Evolutionary conservation across 257 asterid genomes (phyloP).

Genomic region (Capsicum pubescens): DNA sequence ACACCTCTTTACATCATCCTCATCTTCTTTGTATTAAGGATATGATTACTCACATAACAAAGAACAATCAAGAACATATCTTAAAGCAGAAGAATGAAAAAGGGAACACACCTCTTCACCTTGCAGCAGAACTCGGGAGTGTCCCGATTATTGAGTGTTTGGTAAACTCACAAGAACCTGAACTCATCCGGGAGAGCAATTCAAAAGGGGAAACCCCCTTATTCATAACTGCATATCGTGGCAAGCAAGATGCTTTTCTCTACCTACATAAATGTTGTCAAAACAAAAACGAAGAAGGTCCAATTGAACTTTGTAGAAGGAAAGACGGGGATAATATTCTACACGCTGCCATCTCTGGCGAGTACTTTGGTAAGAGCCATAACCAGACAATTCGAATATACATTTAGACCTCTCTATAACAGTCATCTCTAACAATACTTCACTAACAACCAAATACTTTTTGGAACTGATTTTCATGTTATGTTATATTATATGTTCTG

Average conservation of each 20-base stretch:
- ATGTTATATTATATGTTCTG: no score
- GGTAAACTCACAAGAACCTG: neutral
- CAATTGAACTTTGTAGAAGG: constrained; percentile 38
- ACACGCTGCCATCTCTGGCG: constrained; percentile 51
- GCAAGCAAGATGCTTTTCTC: constrained; percentile 37
- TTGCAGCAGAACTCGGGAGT: constrained; percentile 54
- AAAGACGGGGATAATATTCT: constrained; percentile 48
- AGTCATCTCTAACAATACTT: no score
- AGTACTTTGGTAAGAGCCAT: constrained; percentile 43
- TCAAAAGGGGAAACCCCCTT: constrained; percentile 47
- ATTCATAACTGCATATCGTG: constrained; percentile 52
- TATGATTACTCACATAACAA: constrained; percentile 34
- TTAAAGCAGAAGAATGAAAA: constrained; percentile 30
- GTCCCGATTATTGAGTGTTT: constrained; percentile 30
- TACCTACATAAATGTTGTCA: constrained; percentile 31
- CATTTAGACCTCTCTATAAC: no score
- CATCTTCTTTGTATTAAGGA: neutral
- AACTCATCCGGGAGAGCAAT: constrained; percentile 38
- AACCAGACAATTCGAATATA: neutral
- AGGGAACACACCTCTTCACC: constrained; percentile 60
- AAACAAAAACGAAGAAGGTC: neutral
- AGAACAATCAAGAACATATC: neutral
- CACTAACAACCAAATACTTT: no score
- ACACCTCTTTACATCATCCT: neutral
- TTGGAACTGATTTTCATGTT: no score